Evolutionary conservation across 805 yeast species (phyloP).

Genomic region (Candida ipomoeae): DNA sequence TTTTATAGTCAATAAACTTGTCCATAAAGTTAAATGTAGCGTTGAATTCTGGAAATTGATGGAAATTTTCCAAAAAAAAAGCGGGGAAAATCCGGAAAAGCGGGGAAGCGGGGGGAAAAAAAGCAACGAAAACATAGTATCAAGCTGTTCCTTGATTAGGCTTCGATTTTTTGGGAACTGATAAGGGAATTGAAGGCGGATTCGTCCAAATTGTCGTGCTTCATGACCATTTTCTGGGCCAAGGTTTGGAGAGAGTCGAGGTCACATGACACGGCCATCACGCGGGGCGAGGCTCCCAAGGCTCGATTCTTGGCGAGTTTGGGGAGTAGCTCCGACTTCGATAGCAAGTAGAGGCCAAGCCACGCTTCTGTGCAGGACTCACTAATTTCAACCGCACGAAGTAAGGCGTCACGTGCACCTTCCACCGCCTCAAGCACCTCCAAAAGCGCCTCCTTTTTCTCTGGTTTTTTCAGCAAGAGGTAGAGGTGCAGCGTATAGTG

Average conservation of each 20-base stretch:
- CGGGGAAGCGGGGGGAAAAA: too few relatives aligned
- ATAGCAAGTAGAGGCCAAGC: conserved; percentile 54
- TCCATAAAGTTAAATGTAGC: too few relatives aligned
- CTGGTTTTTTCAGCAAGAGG: conserved; percentile 7
- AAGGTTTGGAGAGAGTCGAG: conserved; percentile 21
- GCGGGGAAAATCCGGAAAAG: too few relatives aligned
- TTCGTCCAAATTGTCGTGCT: conserved; percentile 9
- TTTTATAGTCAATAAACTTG: too few relatives aligned
- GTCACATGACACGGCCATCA: conserved; percentile 20
- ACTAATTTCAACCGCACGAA: conserved; percentile 74
- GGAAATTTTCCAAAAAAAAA: too few relatives aligned
- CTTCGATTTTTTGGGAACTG: too few relatives aligned
- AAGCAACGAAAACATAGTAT: too few relatives aligned
- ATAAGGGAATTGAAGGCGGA: neutral
- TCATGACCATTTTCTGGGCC: conserved; percentile 20
- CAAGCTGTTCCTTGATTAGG: too few relatives aligned
- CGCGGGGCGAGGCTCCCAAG: conserved; percentile 17
- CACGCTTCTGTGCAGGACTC: conserved; percentile 68
- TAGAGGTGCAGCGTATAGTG: conserved; percentile 31
- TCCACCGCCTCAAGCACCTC: conserved; percentile 23
- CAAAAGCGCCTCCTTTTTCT: conserved; percentile 28
- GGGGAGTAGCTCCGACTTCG: conserved; percentile 8
- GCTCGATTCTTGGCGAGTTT: conserved; percentile 17
- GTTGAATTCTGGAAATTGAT: too few relatives aligned
- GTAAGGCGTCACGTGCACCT: conserved; percentile 45